Evolutionary conservation across 331 rosid genomes (phyloP), one percentile per base, ranked within the genome.

Genomic region (Erythrophleum ivorense): DNA sequence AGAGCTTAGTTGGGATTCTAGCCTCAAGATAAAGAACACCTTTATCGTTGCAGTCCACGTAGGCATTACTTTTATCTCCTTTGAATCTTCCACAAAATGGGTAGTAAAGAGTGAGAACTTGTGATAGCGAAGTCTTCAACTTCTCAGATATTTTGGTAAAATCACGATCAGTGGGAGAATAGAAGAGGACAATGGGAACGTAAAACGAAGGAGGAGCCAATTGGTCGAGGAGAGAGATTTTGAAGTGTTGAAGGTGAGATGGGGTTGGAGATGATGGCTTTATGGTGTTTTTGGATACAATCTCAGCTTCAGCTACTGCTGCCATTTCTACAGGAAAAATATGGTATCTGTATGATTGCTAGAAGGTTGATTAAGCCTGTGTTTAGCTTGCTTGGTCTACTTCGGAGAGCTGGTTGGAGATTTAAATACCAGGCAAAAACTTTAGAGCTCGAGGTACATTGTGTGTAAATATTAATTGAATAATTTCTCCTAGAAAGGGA

Each of bases 211-310:
- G 50, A 15, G 81, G 81, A n/a, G 81, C 46, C 3, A 77, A 8
- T 12, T 77, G 73, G 19, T 77, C 81, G 8, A 77, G 74, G 15
- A 77, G 62, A 13, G 81, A 77, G 74, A 77, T 2, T 18, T 64
- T 49, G 24, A 49, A 77, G 73, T 64, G 49, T 10, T 24, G 69
- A 5, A 77, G 80, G 34, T 16, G 73, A 64, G 58, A 19, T 31
- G 81, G 64, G 15, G 81, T 77, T 12, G 81, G 64, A 52, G 64
- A 49, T 3, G 81, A 77, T 34, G 81, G 81, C 64, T 49, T 77
- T 5, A 77, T 36, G 74, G 49, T 77, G 45, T 6, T 15, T 40
- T 18, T 68, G 29, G 64, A 77, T 12, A 77, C 15, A 48, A 77
- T 63, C 21, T 77, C 50, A 12, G 68, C 41, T 31, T 33, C 12